phyloP scores from a whole-genome alignment of 371 early-diverging fungal genomes.

The Mortierella sp. region DNA sequence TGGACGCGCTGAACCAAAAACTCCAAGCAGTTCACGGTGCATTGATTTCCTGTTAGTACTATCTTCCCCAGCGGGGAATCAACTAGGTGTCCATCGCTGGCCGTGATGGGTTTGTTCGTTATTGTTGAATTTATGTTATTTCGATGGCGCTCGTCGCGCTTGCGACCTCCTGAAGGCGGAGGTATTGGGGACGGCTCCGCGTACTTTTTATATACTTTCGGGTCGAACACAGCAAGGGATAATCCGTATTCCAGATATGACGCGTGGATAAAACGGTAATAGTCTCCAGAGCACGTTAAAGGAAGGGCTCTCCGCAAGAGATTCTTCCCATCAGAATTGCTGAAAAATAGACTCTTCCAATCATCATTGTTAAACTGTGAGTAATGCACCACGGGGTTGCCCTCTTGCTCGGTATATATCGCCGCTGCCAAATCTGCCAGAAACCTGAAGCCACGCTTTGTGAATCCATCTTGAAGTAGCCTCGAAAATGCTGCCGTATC shows the following conservation, averaged over 20 bases:
- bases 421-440: background rate
- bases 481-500: background rate
- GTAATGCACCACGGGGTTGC: background rate
- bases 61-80: conserved; percentile 11
- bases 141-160: background rate
- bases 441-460: background rate
- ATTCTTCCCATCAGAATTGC: background rate
- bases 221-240: background rate
- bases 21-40: background rate
- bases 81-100: conserved; percentile 7
- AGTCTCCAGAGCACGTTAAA: background rate
- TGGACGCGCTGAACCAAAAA: too few relatives aligned
- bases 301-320: background rate
- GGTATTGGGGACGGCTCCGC: background rate
- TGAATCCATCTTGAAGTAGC: background rate
- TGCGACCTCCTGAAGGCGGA: background rate
- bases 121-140: background rate
- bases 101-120: background rate
- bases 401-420: background rate
- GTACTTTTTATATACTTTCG: background rate
- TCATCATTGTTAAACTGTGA: background rate
- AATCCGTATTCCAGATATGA: background rate
- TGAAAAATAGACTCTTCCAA: conserved; percentile 16
- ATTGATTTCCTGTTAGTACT: conserved; percentile 1
- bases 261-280: background rate